Percentiles rank a stretch among this genome's conserved stretches.
These are phyloP conservation scores for Quercus glauca DNA, from an alignment of 306 rosid genomes.

Conservation along the genomic window DNA sequence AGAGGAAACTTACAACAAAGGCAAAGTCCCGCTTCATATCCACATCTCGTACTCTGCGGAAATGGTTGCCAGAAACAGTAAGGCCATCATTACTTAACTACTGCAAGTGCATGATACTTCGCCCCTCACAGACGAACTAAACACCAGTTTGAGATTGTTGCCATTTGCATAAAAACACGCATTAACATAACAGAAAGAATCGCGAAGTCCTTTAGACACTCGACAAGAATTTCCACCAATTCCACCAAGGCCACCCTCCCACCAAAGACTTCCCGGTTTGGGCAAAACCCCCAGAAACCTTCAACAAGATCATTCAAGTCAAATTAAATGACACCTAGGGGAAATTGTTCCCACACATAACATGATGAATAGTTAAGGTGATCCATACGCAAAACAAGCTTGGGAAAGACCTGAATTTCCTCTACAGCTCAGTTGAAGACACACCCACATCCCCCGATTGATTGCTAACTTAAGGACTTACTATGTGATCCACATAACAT, in stretches of 20 bases:
- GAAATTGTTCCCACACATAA: conserved; percentile 49
- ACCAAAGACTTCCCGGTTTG: conserved; percentile 78
- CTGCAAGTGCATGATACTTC: conserved; percentile 69
- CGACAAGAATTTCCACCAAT: conserved; percentile 78
- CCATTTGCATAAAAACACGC: conserved; percentile 86
- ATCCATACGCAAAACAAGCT: conserved; percentile 48
- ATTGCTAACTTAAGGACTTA: conserved; percentile 15
- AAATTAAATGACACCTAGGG: conserved; percentile 53
- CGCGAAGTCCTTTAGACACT: conserved; percentile 70
- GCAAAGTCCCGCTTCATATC: conserved; percentile 91
- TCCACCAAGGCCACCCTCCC: conserved; percentile 86
- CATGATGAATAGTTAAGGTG: conserved; percentile 41
- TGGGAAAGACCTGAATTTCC: conserved; percentile 35
- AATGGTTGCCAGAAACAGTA: conserved; percentile 87
- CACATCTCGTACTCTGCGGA: conserved; percentile 93
- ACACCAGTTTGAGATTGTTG: conserved; percentile 91
- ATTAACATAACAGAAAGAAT: conserved; percentile 86
- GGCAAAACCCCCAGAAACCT: conserved; percentile 81
- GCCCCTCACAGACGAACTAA: conserved; percentile 80
- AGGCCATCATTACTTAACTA: conserved; percentile 88
- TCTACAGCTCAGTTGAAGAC: conserved; percentile 28
- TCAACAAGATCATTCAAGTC: conserved; percentile 86
- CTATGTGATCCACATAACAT: conserved; percentile 4
- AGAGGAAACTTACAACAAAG: conserved; percentile 67
- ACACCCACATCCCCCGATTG: conserved; percentile 25